Evolutionary conservation across 2,329 filamentous ascomycete genomes (phyloP), one percentile per base, ranked within the genome.

Genomic region (Colletotrichum limetticola): DNA sequence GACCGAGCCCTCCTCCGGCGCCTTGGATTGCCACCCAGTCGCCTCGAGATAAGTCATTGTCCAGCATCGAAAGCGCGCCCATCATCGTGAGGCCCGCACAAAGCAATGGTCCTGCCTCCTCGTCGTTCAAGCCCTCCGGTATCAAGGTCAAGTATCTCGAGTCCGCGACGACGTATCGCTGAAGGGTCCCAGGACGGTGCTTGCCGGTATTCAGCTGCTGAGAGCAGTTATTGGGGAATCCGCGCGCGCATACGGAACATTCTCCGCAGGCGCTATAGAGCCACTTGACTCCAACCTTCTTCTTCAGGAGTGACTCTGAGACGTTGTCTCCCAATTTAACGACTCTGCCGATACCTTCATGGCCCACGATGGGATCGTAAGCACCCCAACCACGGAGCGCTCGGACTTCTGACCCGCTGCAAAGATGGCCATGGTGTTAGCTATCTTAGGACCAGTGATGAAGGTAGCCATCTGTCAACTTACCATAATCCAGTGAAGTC

Each of bases 241-340:
- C 83, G 7, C 72, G 74, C 2, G 75, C 75, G 65, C 85, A 86
- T 5, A 76, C 77, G 1, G 77, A 77, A 32, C 85, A 86, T 4
- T 74, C 28, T 0, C 80, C 80, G 26, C 85, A 86, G 1, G 84
- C 83, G 5, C 81, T 84, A 73, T 82, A 85, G 0, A 86, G 78
- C 85, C 85, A 86, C 71, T 86, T 86, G 0, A 86, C 79, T 1
- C 85, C 85, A 0, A 86, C 85, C 2, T 82, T 72, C 24, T 80
- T 80, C 1, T 77, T 77, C 5, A 85, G 35, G 3, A 85, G 26
- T 0, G 69, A 73, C 0, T 73, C 7, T 0, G 78, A 68, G 0
- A 80, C 83, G 0, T 69, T 68, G 0, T 78, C 37, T 0, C 85
- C 84, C 0, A 82, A 11, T 22, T 77, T 77, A 2, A 80, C 78